phyloP scores from a whole-genome alignment of 2,329 filamentous ascomycete genomes.

The Immersiporthe knoxdaviesiana region DNA sequence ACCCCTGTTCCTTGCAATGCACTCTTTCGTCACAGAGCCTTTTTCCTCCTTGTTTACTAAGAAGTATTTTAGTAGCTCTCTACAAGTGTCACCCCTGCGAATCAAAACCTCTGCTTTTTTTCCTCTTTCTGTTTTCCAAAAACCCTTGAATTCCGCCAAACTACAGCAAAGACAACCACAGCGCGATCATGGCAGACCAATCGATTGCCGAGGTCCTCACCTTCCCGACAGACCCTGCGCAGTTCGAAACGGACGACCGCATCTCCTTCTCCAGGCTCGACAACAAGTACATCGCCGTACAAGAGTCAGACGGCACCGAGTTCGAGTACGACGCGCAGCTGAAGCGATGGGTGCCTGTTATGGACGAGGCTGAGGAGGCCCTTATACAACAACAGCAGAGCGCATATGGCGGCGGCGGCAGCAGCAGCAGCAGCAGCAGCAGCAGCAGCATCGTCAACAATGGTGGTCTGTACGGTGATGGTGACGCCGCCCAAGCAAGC shows the following conservation, averaged over 20 bases:
- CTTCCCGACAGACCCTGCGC: conserved; percentile 63
- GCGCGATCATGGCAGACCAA: conserved; percentile 29
- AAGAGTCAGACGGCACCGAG: conserved; percentile 76
- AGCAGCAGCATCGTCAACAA: too few species aligned
- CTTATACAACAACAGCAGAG: conserved; percentile 37
- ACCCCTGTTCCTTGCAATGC: conserved; percentile 25
- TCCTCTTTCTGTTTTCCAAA: too few species aligned
- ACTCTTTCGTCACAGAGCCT: conserved; percentile 12
- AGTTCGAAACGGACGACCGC: conserved; percentile 78
- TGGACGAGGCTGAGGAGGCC: conserved; percentile 41
- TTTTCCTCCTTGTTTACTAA: not conserved
- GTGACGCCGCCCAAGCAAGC: conserved; percentile 29
- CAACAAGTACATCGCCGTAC: conserved; percentile 80
- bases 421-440: too few species aligned
- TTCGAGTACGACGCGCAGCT: conserved; percentile 77
- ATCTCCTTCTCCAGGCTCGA: conserved; percentile 87
- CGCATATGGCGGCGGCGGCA: conserved; percentile 34
- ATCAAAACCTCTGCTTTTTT: too few species aligned
- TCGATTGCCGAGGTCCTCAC: conserved; percentile 39
- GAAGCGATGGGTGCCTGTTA: conserved; percentile 72
- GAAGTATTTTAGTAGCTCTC: not conserved
- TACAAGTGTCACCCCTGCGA: not conserved
- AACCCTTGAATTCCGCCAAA: too few species aligned
- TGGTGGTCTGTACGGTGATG: conserved; percentile 29
- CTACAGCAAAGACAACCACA: not conserved